Evolutionary conservation across 805 yeast genomes (phyloP).

Genomic region (Jamesozyma hellenica): DNA sequence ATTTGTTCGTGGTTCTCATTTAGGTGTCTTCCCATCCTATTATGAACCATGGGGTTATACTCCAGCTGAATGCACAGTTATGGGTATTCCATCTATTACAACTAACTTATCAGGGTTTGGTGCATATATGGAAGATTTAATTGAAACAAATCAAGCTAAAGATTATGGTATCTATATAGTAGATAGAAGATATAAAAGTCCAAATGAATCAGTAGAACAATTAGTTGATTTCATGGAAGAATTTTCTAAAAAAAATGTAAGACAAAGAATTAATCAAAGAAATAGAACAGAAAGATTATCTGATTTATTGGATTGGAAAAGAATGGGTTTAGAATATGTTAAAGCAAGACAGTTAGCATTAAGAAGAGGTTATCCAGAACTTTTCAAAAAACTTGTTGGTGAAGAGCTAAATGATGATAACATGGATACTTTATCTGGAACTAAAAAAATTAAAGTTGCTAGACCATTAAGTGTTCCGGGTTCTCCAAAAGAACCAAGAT

Average conservation of each 20-base stretch:
- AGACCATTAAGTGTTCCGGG: constrained; percentile 96
- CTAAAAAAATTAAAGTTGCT: constrained; percentile 57
- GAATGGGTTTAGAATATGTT: constrained; percentile 94
- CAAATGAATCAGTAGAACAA: constrained; percentile 89
- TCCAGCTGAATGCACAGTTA: constrained; percentile 98
- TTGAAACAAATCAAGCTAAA: constrained; percentile 66
- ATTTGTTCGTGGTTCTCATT: constrained; percentile 93
- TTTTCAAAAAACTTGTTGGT: constrained; percentile 39
- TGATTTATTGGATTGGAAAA: constrained; percentile 91
- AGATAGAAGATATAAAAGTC: constrained; percentile 84
- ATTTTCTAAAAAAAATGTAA: constrained; percentile 77
- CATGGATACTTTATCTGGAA: constrained; percentile 27
- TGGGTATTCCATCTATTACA: constrained; percentile 98
- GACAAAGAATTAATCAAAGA: constrained; percentile 96
- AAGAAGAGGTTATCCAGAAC: constrained; percentile 87
- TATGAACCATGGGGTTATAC: constrained; percentile 99
- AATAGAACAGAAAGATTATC: constrained; percentile 91
- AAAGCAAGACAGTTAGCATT: constrained; percentile 89
- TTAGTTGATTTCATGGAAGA: constrained; percentile 82
- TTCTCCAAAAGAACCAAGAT: constrained; percentile 56
- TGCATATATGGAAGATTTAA: constrained; percentile 95
- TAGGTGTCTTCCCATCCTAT: constrained; percentile 97
- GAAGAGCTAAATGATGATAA: constrained; percentile 23
- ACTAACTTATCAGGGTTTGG: constrained; percentile 96
- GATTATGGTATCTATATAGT: constrained; percentile 97